Base-by-base conservation (phyloP, 441 rosid species). In the Biscutella laevigata region DNA sequence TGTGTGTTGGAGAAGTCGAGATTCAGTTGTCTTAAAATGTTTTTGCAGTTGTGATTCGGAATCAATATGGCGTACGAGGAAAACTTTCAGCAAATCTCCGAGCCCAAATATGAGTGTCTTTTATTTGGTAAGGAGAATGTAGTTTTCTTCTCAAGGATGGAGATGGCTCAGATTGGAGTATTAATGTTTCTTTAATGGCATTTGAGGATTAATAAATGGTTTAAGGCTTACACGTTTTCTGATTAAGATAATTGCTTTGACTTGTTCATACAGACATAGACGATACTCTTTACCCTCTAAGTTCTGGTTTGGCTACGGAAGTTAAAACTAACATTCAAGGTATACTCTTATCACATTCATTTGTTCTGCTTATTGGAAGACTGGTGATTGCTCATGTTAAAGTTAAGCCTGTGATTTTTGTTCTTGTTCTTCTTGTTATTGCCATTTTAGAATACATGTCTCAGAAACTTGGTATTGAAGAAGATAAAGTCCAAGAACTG, bases 241-340 rank as follows among this genome's bases (percentile, higher is more conserved):
- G 55, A 21, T 40, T 17, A 3, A 4, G 25, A 1, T 11, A 26
- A 0, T 40, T 36, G 12, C 34, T 21, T 32, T 14, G 30, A 8
- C 2, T 12, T 43, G 28, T 26, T 29, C 4, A 20, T 13, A 37
- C 80, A 87, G 96, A 87, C 68, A 13, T 87, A 32, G 96, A 88
- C 70, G 96, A 88, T 53, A 88, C 96, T 44, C 79, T 84, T 41
- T 88, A 88, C 61, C 88, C 91, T 26, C 57, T 14, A 16, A 70
- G 74, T 29, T 84, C 86, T 62, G 92, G 96, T 43, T 60, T 88
- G 26, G 74, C 88, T 4, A 33, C 26, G 10, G 54, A 64, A 11
- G 78, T 84, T 20, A 68, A 75, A 45, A 73, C 72, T 54, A 88
- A 82, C 53, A 88, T 88, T 58, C 76, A 77, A 77, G 91, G 96